Conservation (phyloP, 257 asterid species). For the Craterostigma plantagineum region DNA sequence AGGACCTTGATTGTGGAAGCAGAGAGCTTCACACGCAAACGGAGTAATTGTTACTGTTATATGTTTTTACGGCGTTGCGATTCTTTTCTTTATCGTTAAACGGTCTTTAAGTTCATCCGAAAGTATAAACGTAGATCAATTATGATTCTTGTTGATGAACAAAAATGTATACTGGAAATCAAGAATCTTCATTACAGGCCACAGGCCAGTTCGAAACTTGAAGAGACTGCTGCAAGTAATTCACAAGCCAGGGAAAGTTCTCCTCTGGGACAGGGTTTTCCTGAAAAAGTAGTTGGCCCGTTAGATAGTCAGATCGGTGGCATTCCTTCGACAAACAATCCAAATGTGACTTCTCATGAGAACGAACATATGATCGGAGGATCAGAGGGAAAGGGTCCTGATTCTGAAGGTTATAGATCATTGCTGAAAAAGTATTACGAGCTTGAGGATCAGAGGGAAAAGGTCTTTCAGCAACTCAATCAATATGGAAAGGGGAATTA, state of each 20-base stretch:
- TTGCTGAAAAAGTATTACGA: constrained; percentile 57
- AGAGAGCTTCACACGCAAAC: no score
- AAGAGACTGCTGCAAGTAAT: constrained; percentile 10
- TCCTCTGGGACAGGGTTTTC: constrained; percentile 6
- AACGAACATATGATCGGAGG: constrained; percentile 19
- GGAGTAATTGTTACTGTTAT: no score
- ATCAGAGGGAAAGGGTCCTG: constrained; percentile 14
- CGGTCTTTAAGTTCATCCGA: no score
- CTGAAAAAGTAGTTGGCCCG: constrained; percentile 10
- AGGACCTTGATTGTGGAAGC: no score
- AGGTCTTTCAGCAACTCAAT: constrained; percentile 50
- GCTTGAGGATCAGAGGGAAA: constrained; percentile 63
- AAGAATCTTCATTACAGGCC: constrained; percentile 8
- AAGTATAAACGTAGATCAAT: no score
- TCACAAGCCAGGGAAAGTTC: constrained; percentile 9
- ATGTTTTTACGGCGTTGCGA: no score
- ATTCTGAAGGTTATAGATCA: constrained; percentile 37
- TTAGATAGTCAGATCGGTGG: constrained; percentile 12
- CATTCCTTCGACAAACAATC: constrained; percentile 9
- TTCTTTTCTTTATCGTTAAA: no score
- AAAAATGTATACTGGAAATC: constrained; percentile 12
- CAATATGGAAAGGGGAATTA: constrained; percentile 25
- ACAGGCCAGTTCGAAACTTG: constrained; percentile 12
- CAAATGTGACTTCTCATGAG: constrained; percentile 15
- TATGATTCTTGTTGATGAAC: constrained; percentile 15